These are phyloP conservation scores for Termitomyces sp. DNA, from an alignment of 1,284 basidiomycete genomes.

Conservation along the genomic window DNA sequence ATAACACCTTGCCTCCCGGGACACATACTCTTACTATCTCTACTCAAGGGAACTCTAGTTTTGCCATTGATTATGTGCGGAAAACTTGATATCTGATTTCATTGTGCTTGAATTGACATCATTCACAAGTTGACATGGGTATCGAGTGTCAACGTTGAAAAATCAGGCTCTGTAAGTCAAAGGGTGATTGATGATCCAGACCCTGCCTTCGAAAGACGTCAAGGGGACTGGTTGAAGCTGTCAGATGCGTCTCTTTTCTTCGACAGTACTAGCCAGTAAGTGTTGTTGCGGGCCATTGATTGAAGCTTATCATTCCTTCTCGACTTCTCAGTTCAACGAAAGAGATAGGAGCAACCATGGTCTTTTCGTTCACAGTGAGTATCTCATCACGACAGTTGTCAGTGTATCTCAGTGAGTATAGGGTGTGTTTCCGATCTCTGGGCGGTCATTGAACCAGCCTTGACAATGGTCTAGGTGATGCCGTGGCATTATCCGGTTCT, in stretches of 20 bases:
- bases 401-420: not conserved
- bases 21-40: constrained; percentile 5
- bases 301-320: not conserved
- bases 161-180: not conserved
- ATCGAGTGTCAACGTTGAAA: constrained; percentile 1
- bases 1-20: constrained; percentile 1
- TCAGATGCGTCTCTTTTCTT: not conserved
- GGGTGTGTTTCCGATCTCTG: not conserved
- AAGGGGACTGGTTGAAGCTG: not conserved
- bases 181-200: constrained; percentile 5
- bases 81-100: not conserved
- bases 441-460: not conserved
- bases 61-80: constrained; percentile 5
- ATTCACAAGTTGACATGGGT: constrained; percentile 5
- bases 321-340: not conserved
- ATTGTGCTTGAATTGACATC: not conserved
- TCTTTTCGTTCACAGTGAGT: constrained; percentile 4
- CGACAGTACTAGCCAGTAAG: constrained; percentile 4
- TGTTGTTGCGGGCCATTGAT: not conserved
- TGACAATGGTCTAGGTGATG: constrained; percentile 17
- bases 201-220: not conserved
- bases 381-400: not conserved
- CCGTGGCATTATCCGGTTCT: constrained; percentile 19
- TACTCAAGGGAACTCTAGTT: not conserved
- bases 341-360: not conserved